Evolutionary conservation across 257 asterid species (phyloP).

Genomic region (Nicotiana sylvestris): DNA sequence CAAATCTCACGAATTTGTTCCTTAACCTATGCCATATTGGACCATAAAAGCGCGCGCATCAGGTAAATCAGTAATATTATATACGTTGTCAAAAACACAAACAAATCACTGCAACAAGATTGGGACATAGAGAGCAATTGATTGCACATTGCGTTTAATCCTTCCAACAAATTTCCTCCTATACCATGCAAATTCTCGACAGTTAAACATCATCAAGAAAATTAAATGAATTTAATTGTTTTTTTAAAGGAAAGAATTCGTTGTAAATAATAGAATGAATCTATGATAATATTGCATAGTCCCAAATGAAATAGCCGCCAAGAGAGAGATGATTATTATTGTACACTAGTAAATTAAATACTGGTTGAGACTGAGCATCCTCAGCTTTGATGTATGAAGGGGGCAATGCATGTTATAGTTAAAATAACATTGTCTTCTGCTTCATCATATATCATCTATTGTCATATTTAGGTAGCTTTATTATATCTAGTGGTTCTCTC

Average conservation of each 20-base stretch:
- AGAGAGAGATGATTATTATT: neutral
- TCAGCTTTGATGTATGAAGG: neutral
- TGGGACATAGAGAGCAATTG: neutral
- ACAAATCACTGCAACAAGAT: too few species aligned
- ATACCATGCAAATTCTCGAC: neutral
- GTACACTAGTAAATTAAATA: neutral
- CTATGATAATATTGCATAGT: neutral
- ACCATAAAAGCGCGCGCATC: neutral
- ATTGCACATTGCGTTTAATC: neutral
- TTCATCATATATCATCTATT: neutral
- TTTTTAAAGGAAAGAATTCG: neutral
- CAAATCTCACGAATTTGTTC: too few species aligned
- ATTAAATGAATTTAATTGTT: too few species aligned
- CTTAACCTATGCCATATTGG: neutral
- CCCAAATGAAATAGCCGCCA: neutral
- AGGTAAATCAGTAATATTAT: neutral
- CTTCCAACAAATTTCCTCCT: neutral
- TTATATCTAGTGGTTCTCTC: neutral
- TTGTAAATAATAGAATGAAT: neutral
- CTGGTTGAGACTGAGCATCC: neutral
- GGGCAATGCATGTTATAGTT: neutral
- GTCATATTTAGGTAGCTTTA: neutral
- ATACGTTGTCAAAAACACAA: neutral
- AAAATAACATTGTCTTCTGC: neutral
- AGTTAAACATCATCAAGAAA: neutral